phyloP scores from a whole-genome alignment of 2,329 filamentous ascomycete species.

The Alternaria dauci region DNA sequence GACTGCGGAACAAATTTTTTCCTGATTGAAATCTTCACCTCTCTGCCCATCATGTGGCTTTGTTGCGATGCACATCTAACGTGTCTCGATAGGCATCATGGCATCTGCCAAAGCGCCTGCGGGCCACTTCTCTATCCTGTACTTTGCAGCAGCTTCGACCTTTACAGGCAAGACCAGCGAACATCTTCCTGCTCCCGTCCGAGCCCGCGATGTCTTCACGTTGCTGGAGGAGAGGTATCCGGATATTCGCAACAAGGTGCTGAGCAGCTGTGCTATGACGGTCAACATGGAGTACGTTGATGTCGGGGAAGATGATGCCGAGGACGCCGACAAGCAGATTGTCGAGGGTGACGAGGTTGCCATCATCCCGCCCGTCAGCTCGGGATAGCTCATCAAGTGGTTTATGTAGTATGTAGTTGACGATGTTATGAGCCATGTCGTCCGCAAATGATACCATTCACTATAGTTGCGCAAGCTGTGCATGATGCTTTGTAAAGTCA shows the following conservation, averaged over 20 bases:
- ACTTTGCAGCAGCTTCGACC: conserved; percentile 79
- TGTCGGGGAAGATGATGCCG: conserved; percentile 62
- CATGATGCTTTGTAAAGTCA: neutral
- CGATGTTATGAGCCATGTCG: neutral
- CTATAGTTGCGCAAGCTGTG: neutral
- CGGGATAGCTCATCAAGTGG: conserved; percentile 57
- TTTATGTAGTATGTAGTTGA: neutral
- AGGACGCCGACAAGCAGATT: conserved; percentile 62
- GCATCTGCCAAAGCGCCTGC: conserved; percentile 59
- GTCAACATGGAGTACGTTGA: conserved; percentile 85
- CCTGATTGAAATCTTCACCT: conserved; percentile 36
- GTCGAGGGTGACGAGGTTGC: conserved; percentile 82
- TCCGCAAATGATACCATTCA: neutral
- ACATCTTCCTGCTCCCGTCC: conserved; percentile 70
- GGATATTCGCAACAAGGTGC: conserved; percentile 72
- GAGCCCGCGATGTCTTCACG: conserved; percentile 69
- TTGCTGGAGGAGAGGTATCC: conserved; percentile 73
- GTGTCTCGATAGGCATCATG: conserved; percentile 39
- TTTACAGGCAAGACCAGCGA: conserved; percentile 75
- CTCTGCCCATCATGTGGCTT: neutral
- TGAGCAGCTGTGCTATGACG: conserved; percentile 78
- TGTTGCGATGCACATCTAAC: conserved; percentile 24
- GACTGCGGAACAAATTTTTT: conserved; percentile 45
- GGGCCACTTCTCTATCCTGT: conserved; percentile 80
- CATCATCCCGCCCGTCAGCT: conserved; percentile 88